Evolutionary conservation across 371 early-diverging fungal genomes (phyloP), one percentile per base, ranked within the genome.

Genomic region (Syncephalastrum racemosum): DNA sequence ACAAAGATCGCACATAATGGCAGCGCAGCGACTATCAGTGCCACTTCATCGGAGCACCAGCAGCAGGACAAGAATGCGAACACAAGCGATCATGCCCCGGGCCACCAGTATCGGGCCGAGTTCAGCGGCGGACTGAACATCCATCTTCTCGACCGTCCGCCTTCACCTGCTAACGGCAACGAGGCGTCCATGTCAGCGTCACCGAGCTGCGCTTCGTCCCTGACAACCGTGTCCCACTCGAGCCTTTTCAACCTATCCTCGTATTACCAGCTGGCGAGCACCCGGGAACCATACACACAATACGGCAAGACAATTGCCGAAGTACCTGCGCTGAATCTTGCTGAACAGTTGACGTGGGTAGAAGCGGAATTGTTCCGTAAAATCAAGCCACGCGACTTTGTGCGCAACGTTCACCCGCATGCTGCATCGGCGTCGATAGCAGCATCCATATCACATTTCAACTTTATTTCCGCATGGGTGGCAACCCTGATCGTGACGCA

Each of bases 381-480:
- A 20, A 75, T 85, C 53, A 71, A 79, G 80, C 69, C 82, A 6
- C 67, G 85, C 52, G 82, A 84, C 27, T 79, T 82, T 62, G 55
- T 84, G 27, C 77, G 82, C 31, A 76, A 77, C 27, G 74, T 84
- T 3, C 80, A 81, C 80, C 62, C 70, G 31, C 56, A 27, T 45
- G 52, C 8, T 24, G 50, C 39, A 58, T 53, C 53, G 20, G 57
- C 63, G 42, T 59, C 71, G 39, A 67, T 84, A 10, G 61, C 67
- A 40, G 79, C 81, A n/a, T 82, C 81, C 12, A 80, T 84, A 14
- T 67, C 80, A 4, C 82, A 82, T 40, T 82, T 84, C 45, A 84
- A 84, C 63, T 81, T 79, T 56, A 80, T 84, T 41, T 82, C 85
- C 3, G 77, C 78, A 6, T 88, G 89, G 88, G 85, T 83, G 7